These are phyloP conservation scores for Trichoderma harzianum DNA, from an alignment of 2,329 filamentous ascomycete species.

Conservation along the genomic window DNA sequence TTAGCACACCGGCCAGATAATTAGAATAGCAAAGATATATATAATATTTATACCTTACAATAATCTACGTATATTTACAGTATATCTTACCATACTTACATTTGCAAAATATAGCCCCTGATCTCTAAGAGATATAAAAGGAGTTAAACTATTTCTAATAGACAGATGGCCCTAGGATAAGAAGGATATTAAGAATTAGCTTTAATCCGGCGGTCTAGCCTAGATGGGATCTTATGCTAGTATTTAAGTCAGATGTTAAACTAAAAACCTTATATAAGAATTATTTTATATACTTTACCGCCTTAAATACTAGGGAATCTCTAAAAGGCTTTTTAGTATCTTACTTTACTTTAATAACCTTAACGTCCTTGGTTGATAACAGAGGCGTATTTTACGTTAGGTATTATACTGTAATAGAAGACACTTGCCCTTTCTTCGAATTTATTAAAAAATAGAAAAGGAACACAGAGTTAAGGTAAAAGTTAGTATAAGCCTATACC, in stretches of 20 bases:
- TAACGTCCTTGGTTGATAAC: slow-evolving; percentile 17
- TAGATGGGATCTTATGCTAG: slow-evolving; percentile 23
- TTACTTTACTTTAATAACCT: slow-evolving; percentile 22
- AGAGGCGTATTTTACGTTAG: background rate
- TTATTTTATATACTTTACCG: slow-evolving; percentile 26
- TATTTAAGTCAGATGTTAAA: background rate
- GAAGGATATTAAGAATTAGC: slow-evolving; percentile 23
- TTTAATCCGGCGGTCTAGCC: slow-evolving; percentile 26
- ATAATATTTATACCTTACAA: slow-evolving; percentile 31
- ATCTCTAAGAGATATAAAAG: background rate
- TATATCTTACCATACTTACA: slow-evolving; percentile 30
- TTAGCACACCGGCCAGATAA: slow-evolving; percentile 32
- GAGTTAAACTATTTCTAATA: slow-evolving; percentile 18
- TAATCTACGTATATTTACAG: slow-evolving; percentile 33
- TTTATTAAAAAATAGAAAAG: background rate
- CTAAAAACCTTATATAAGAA: slow-evolving; percentile 23
- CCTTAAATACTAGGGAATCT: slow-evolving; percentile 27
- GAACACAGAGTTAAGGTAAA: background rate
- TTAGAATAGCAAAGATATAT: slow-evolving; percentile 30
- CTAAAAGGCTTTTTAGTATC: slow-evolving; percentile 27
- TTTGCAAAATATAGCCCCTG: slow-evolving; percentile 25
- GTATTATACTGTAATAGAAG: background rate
- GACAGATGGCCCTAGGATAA: slow-evolving; percentile 16
- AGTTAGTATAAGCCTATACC: background rate
- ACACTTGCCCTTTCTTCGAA: background rate